phyloP scores from a whole-genome alignment of 2,329 filamentous ascomycete species.

The Cladosporium halotolerans region DNA sequence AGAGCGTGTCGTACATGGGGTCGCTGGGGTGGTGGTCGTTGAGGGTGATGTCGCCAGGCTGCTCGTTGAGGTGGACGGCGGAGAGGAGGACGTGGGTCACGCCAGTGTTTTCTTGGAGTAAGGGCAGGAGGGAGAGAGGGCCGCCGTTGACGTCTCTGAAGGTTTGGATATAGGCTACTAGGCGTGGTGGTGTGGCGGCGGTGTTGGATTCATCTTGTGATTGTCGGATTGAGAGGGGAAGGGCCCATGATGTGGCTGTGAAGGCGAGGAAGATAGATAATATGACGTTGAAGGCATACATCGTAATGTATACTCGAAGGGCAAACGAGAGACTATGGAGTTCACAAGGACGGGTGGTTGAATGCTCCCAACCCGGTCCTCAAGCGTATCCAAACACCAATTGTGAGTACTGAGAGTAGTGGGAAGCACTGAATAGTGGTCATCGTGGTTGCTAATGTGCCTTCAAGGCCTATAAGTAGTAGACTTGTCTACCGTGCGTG shows the following conservation, averaged over 20 bases:
- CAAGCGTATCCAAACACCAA: too few species aligned
- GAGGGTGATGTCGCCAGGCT: slow-evolving; percentile 22
- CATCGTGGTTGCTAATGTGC: too few species aligned
- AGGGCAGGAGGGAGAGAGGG: slow-evolving; percentile 22
- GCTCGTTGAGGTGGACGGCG: slow-evolving; percentile 25
- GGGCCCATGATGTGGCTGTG: slow-evolving; percentile 1
- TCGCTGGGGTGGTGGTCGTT: slow-evolving; percentile 24
- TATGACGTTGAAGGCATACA: neutral
- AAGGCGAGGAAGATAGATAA: neutral
- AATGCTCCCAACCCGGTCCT: too few species aligned
- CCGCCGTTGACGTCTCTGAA: slow-evolving; percentile 20
- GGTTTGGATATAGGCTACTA: slow-evolving; percentile 26
- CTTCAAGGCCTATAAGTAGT: neutral
- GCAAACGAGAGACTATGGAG: neutral
- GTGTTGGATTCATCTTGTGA: neutral
- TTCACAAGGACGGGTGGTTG: neutral
- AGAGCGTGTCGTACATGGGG: slow-evolving; percentile 19
- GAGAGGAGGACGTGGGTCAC: slow-evolving; percentile 26
- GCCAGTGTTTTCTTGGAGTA: slow-evolving; percentile 21
- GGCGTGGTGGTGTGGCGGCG: slow-evolving; percentile 9
- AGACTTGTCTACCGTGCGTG: too few species aligned
- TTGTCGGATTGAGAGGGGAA: neutral
- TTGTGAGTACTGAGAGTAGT: too few species aligned
- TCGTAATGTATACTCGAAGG: neutral
- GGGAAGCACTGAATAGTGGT: too few species aligned